Evolutionary conservation across 352 stramenopile genomes (phyloP), one percentile per base, ranked within the genome.

Genomic region (Globisporangium yorkense): DNA sequence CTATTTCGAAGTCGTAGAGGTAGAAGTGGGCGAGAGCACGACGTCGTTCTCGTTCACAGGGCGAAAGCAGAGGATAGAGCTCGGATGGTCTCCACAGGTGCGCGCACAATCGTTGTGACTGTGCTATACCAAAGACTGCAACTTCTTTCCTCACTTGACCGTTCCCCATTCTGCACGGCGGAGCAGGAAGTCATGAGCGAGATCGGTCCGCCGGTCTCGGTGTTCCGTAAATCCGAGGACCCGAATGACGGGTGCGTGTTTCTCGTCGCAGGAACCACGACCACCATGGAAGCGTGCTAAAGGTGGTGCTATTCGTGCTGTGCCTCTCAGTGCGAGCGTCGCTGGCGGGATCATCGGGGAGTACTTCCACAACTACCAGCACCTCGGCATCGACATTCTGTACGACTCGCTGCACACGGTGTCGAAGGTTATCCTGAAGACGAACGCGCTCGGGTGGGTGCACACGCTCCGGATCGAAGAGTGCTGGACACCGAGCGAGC

Each of bases 361-460:
- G 44, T 94, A 92, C 53, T 92, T 94, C 55, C 84, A 94, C 65
- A 94, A 94, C 63, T 94, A 92, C 57, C 81, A 83, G 8, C 82
- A 94, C 44, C 57, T 94, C 5, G 84, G 84, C 16, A 60, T 92
- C 45, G 84, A 94, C 54, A 71, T 94, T 31, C 68, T 94, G 45
- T 94, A 91, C 50, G 65, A 89, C 41, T 75, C 72, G 5, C 73
- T 85, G 51, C 84, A 94, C 70, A 72, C 66, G 5, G 82, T 73
- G 0, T 78, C 74, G 7, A 94, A 94, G 56, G 57, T 92, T 12
- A 92, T 94, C 54, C 52, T 94, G 43, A 90, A 89, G 62, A 84
- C 84, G 6, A 94, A 94, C 44, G 77, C 80, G 2, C 69, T 90
- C 5, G 82, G 81, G 84, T 92, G 53, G 27, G 61, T 18, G 21